Conservation (phyloP, 78 protist genomes). For the Speleostelium caveatum region DNA sequence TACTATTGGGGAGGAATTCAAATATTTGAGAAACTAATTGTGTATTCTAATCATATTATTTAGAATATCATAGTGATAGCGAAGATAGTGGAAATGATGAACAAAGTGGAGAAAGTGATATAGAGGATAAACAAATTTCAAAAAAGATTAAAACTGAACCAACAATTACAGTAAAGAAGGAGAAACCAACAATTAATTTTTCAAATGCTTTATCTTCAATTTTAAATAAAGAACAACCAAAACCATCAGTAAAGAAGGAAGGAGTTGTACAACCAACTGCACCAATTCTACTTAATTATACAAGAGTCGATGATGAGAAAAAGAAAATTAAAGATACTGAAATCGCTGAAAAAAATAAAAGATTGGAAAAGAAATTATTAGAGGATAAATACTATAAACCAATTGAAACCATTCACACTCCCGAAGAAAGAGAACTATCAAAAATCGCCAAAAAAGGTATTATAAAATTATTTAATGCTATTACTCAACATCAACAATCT, state of each 20-base stretch:
- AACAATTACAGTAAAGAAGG: background rate
- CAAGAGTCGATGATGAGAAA: constrained; percentile 11
- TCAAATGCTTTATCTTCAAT: constrained; percentile 42
- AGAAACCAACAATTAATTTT: constrained; percentile 5
- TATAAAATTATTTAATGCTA: constrained; percentile 67
- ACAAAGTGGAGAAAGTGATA: background rate
- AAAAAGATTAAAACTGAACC: background rate
- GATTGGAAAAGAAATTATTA: constrained; percentile 28
- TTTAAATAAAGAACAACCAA: constrained; percentile 6
- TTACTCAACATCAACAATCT: constrained; percentile 57
- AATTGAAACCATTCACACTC: constrained; percentile 30
- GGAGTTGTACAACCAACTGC: too few relatives aligned
- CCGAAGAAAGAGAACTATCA: constrained; percentile 43
- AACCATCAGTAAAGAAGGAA: background rate
- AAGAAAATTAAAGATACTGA: constrained; percentile 9
- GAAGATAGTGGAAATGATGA: constrained; percentile 18
- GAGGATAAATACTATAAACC: constrained; percentile 15
- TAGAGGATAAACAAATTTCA: background rate
- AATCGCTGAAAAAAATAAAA: constrained; percentile 11
- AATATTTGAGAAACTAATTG: background rate
- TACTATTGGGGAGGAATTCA: background rate
- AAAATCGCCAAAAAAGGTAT: constrained; percentile 62
- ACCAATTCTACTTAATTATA: constrained; percentile 53
- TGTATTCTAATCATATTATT: background rate
- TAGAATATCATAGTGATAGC: constrained; percentile 51